Percentiles rank a stretch among this genome's conserved stretches.
Evolutionary conservation across 2,329 filamentous ascomycete species (phyloP).

Genomic region (Sporothrix curviconia): DNA sequence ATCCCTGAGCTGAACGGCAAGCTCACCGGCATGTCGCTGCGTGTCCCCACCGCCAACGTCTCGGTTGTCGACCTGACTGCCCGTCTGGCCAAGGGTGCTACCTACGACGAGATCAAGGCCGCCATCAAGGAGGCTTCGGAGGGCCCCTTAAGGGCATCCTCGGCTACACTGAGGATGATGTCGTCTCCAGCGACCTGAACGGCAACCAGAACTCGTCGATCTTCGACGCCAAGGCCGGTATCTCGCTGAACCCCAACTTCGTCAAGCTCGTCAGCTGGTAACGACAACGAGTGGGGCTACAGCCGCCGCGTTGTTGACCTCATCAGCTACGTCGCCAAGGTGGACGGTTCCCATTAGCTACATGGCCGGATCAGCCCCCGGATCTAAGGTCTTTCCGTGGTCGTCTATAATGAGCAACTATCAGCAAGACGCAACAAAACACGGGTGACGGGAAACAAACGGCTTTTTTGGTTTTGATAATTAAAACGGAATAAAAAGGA

Average conservation of each 20-base stretch:
- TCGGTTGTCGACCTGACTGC: conserved; percentile 96
- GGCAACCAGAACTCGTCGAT: conserved; percentile 92
- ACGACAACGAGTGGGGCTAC: conserved; percentile 99
- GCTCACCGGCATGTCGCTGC: conserved; percentile 99
- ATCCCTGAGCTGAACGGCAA: conserved; percentile 97
- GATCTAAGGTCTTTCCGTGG: conserved; percentile 7
- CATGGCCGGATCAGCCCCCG: conserved; percentile 13
- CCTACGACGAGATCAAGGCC: conserved; percentile 88
- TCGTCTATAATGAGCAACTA: background rate
- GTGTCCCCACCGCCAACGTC: conserved; percentile 97
- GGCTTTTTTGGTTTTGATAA: background rate
- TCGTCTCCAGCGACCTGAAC: conserved; percentile 91
- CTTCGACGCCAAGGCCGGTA: conserved; percentile 99
- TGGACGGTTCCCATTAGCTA: conserved; percentile 53
- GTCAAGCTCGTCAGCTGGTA: conserved; percentile 98
- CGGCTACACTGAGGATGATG: conserved; percentile 91
- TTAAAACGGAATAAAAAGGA: background rate
- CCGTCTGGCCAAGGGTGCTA: conserved; percentile 85
- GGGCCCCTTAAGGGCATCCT: conserved; percentile 84
- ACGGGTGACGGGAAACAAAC: background rate
- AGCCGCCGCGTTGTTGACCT: conserved; percentile 90
- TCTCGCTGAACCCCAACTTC: conserved; percentile 96
- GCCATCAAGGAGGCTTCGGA: conserved; percentile 82
- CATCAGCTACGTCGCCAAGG: conserved; percentile 70
- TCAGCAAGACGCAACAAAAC: background rate